Percentiles rank a stretch among this genome's conserved stretches.
Evolutionary conservation across 2,329 filamentous ascomycete genomes (phyloP).

Genomic region (Colletotrichum sp.): DNA sequence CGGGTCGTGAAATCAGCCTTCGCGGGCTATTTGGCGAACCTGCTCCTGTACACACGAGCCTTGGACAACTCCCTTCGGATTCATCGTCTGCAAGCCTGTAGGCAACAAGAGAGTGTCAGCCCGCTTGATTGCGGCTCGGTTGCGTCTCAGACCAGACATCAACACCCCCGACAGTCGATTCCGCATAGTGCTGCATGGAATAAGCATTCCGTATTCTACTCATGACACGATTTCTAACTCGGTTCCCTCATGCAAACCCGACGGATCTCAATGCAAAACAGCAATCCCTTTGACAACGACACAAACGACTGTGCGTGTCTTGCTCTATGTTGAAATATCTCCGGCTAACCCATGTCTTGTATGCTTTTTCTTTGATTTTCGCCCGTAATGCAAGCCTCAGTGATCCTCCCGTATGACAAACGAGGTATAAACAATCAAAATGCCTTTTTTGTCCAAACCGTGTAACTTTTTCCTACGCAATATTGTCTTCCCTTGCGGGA

Average conservation of each 20-base stretch:
- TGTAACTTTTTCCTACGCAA: background rate
- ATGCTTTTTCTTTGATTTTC: slow-evolving; percentile 10
- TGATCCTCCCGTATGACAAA: background rate
- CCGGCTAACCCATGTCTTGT: slow-evolving; percentile 3
- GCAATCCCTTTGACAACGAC: background rate
- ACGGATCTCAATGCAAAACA: background rate
- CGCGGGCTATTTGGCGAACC: background rate
- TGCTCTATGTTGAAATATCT: slow-evolving; percentile 3
- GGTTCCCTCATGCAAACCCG: background rate
- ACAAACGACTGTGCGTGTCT: background rate
- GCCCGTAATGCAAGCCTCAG: background rate
- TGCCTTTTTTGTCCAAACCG: background rate
- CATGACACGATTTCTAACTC: background rate
- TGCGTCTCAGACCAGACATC: background rate
- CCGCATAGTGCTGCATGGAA: background rate
- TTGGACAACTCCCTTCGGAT: background rate
- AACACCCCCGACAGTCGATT: background rate
- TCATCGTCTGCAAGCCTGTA: background rate
- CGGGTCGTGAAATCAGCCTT: background rate
- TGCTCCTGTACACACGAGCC: background rate
- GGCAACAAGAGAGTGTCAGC: background rate
- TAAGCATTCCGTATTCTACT: background rate
- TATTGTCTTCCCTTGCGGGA: background rate
- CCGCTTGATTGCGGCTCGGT: background rate
- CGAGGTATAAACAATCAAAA: slow-evolving; percentile 5